Evolutionary conservation across 2,329 filamentous ascomycete genomes (phyloP).

Genomic region (Clonostachys sp.): DNA sequence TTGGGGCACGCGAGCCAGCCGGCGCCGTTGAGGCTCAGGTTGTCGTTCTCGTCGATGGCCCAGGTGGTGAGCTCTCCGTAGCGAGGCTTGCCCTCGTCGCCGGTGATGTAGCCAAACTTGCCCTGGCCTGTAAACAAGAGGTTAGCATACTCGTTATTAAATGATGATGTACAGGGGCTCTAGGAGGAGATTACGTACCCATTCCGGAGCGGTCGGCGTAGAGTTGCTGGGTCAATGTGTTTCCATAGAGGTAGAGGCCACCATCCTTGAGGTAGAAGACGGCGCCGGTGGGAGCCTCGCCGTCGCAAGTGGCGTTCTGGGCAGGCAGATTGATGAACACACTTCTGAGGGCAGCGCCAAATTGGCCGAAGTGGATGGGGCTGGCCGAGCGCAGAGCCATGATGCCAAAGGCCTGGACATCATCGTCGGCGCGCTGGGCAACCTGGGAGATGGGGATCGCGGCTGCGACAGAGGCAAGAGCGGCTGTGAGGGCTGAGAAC

Average conservation of each 20-base stretch:
- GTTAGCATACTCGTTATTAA: constrained; percentile 14
- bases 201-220: constrained; percentile 54
- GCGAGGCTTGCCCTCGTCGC: constrained; percentile 25
- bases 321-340: constrained; percentile 35
- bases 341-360: constrained; percentile 37
- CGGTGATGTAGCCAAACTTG: constrained; percentile 45
- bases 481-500: constrained; percentile 2
- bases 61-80: constrained; percentile 43
- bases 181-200: constrained; percentile 40
- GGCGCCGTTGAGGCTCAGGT: constrained; percentile 28
- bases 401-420: constrained; percentile 36
- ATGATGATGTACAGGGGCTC: constrained; percentile 40
- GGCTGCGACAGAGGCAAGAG: constrained; percentile 7
- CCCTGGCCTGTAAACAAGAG: constrained; percentile 37
- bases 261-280: constrained; percentile 16
- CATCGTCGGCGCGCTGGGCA: constrained; percentile 6
- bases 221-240: constrained; percentile 35
- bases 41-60: constrained; percentile 30
- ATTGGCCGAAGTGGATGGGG: constrained; percentile 36
- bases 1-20: constrained; percentile 49
- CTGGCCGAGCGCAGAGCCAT: constrained; percentile 44
- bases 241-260: constrained; percentile 41
- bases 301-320: constrained; percentile 45
- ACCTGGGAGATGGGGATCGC: constrained; percentile 18
- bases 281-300: constrained; percentile 20